Conservation (phyloP, 2,329 filamentous ascomycete species). For the Verticillium albo-atrum region DNA sequence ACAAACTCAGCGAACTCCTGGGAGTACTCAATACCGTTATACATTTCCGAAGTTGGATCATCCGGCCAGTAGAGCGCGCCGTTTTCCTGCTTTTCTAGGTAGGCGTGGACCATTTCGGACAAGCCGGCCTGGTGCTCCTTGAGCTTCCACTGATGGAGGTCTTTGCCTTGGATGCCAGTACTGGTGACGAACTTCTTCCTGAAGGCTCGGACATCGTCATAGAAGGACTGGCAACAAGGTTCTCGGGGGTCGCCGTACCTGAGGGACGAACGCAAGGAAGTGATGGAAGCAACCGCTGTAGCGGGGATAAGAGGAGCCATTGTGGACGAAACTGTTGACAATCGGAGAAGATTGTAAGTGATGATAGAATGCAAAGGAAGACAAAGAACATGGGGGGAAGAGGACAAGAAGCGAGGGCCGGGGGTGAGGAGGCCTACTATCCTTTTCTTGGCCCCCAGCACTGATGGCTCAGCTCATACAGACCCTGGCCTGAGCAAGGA, state of each 20-base stretch:
- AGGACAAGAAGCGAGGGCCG: too few relatives aligned
- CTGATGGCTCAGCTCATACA: too few relatives aligned
- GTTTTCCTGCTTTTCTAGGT: slow-evolving; percentile 2
- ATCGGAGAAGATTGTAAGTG: too few relatives aligned
- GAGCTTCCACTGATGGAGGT: slow-evolving; percentile 6
- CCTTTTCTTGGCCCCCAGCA: too few relatives aligned
- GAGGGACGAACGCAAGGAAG: slow-evolving; percentile 1
- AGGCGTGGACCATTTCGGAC: slow-evolving; percentile 3
- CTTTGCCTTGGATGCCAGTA: neutral
- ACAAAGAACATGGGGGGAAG: too few relatives aligned
- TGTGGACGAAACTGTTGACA: too few relatives aligned
- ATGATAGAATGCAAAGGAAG: too few relatives aligned
- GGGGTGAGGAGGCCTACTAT: too few relatives aligned
- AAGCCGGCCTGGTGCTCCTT: slow-evolving; percentile 3
- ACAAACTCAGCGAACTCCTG: too few relatives aligned
- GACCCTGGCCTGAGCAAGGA: too few relatives aligned
- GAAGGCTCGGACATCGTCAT: slow-evolving; percentile 3
- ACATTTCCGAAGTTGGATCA: neutral
- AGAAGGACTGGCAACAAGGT: neutral
- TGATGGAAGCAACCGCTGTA: neutral
- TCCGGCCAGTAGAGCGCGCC: slow-evolving; percentile 6
- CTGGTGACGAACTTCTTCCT: slow-evolving; percentile 1
- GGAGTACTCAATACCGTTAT: slow-evolving; percentile 2
- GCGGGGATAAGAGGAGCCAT: neutral
- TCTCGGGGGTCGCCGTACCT: slow-evolving; percentile 1